Evolutionary conservation across 2,329 filamentous ascomycete genomes (phyloP), one percentile per base, ranked within the genome.

Genomic region (Alternaria longipes): DNA sequence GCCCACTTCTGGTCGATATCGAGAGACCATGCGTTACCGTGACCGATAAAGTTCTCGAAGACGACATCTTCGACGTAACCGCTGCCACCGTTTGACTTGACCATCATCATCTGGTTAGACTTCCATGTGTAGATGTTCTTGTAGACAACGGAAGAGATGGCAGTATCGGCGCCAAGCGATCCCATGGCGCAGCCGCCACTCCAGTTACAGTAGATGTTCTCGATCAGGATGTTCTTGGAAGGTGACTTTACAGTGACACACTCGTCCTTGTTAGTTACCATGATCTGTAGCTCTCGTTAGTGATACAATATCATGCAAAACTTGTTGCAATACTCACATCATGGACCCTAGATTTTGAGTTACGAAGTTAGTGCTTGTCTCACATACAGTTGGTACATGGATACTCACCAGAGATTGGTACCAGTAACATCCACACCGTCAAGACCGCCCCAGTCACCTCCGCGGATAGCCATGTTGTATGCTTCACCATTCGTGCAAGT

Each of bases 31-130:
- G 86, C 86, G 62, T 88, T 89, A 59, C 79, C 76, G 72, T 86
- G 85, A 40, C 87, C 86, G 72, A 86, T 85, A 74, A 88, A 89
- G 77, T 87, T 87, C 67, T 85, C 82, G 41, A 88, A 81, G 1
- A 81, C 68, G 14, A 81, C 77, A 64, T 87, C 82, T 42, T 80
- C 80, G 5, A 88, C 82, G 3, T 77, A 81, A 22, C 86, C 87
- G 58, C 73, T 81, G 38, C 87, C 87, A 42, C 87, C 87, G 67
- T 87, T 85, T 54, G 82, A 84, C 75, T 89, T 89, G 79, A 89
- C 83, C 85, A 87, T 86, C 75, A 84, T 83, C 86, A 88, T 88
- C 69, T 89, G 85, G 79, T 89, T 89, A 9, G 83, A 84, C n/a
- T 81, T 78, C 76, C 81, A 83, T 30, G 86, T 87, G 78, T 88